Base-by-base conservation (phyloP, 495 filamentous ascomycete genomes). In the Lophiotrema nucula region DNA sequence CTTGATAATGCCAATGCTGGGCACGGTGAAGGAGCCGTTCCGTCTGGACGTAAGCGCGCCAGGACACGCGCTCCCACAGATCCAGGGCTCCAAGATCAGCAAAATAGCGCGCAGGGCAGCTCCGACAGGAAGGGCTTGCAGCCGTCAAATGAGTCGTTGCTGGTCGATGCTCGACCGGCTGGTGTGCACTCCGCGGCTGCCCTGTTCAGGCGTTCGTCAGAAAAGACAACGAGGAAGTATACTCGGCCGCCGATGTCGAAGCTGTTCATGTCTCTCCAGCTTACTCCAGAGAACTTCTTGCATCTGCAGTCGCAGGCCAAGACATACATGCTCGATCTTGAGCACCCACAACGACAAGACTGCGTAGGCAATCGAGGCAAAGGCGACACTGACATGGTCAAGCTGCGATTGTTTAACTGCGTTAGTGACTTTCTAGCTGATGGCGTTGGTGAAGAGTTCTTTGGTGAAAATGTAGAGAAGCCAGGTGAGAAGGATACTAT, bases 231-330 rank as follows among this genome's bases (percentile, higher is more conserved):
- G 8, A 81, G 81, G 58, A 85, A 85, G 56, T 80, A 80, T 58
- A 84, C 81, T 0, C 74, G 83, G 12, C 81, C 82, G 15, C 79
- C 82, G 1, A 84, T 85, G 77, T 80, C 82, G 23, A 83, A 82
- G 53, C 67, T 86, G 12, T 84, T 81, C 57, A 60, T 75, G 1
- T 82, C 81, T 1, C 74, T 86, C 6, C 78, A 82, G 53, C 65
- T 85, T 2, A 74, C 76, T 4, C 78, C 82, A 0, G 81, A 84
- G 66, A 77, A 77, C 50, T 86, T 84, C 53, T 56, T 85, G 13
- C 75, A 80, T 47, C 72, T 86, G 1, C 81, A 85, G 67, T 75
- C 79, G 1, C 80, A 77, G 4, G 82, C 82, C 0, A 86, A 85
- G 60, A 60, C 55, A 10, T 86, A 80, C 59, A 86, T 86, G 83